These are phyloP conservation scores for Stenogyne calaminthoides DNA, from an alignment of 305 asterid species.

Conservation along the genomic window DNA sequence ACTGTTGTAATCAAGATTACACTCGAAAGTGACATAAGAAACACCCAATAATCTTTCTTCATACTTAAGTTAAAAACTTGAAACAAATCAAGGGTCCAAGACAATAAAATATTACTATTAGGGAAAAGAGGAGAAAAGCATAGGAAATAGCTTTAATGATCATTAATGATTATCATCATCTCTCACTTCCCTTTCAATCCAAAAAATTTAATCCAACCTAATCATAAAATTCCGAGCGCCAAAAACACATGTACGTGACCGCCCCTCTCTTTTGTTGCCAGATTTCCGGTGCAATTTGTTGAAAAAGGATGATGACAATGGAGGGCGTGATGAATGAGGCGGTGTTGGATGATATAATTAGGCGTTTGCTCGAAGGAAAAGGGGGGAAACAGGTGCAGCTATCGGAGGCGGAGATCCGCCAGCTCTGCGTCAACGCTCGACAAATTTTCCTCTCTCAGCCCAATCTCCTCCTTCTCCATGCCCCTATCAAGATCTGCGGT, in stretches of 20 bases:
- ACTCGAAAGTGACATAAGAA: too few species aligned
- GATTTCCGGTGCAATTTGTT: background rate
- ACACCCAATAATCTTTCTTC: constrained; percentile 32
- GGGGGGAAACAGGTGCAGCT: constrained; percentile 86
- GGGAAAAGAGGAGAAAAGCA: background rate
- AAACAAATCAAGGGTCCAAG: background rate
- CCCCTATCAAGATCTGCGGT: constrained; percentile 92
- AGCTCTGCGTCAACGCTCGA: constrained; percentile 80
- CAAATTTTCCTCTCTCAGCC: constrained; percentile 81
- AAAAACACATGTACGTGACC: constrained; percentile 7
- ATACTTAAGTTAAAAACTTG: constrained; percentile 20
- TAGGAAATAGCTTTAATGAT: background rate
- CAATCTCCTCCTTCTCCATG: constrained; percentile 60
- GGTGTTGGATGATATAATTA: constrained; percentile 75
- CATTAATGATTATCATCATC: constrained; percentile 14
- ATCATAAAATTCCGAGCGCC: constrained; percentile 18
- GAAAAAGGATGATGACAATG: constrained; percentile 61
- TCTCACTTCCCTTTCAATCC: constrained; percentile 30
- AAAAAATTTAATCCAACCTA: constrained; percentile 21
- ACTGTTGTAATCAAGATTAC: too few species aligned
- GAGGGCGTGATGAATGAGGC: constrained; percentile 79
- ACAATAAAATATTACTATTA: background rate
- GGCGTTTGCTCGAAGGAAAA: constrained; percentile 72
- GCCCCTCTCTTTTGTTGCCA: background rate
- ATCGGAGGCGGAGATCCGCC: constrained; percentile 89